Evolutionary conservation across 108 stramenopile genomes (phyloP), one percentile per base, ranked within the genome.

Genomic region (Cyclotella choctawhatcheeana): DNA sequence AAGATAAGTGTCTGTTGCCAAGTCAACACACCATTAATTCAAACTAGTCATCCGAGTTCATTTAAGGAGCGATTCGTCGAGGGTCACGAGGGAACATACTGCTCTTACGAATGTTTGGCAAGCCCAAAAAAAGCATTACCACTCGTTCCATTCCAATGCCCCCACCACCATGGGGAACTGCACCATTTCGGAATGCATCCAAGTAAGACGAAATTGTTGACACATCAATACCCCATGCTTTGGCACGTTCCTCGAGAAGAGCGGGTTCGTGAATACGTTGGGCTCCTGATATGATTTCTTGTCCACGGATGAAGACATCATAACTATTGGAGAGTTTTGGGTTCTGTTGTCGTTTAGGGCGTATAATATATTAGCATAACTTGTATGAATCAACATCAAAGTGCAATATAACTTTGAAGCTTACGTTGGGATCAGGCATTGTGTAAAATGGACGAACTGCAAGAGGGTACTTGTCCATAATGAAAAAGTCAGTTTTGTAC

Each of bases 401-500:
- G 33, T 59, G 21, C 35, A 58, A 17, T 29, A 64, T 59, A 48
- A 37, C 34, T 58, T 33, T 8, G 13, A 31, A 0, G 45, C 83
- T 67, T 71, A 84, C 82, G 34, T 88, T 81, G 3, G 98, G 97
- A 72, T 93, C 90, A 31, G 98, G 98, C 99, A 99, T 99, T 34
- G 98, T 97, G 86, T 99, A 99, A 76, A 99, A 99, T 18, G 99
- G 98, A 45, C 99, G 89, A 33, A 97, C 97, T 17, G 84, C 54
- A 22, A 99, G 73, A 13, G 99, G 99, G 81, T 97, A 99, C 92
- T 99, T 98, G 91, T 99, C 99, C 97, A 99, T 97, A 63, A 99
- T 97, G 85, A 93, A 99, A 83, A 99, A 99, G 85, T 99, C 99
- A 30, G 97, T 98, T 8, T 83, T 88, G 72, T 97, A 99, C 91